Evolutionary conservation across 2,329 filamentous ascomycete species (phyloP).

Genomic region (Ophiostoma quercus): DNA sequence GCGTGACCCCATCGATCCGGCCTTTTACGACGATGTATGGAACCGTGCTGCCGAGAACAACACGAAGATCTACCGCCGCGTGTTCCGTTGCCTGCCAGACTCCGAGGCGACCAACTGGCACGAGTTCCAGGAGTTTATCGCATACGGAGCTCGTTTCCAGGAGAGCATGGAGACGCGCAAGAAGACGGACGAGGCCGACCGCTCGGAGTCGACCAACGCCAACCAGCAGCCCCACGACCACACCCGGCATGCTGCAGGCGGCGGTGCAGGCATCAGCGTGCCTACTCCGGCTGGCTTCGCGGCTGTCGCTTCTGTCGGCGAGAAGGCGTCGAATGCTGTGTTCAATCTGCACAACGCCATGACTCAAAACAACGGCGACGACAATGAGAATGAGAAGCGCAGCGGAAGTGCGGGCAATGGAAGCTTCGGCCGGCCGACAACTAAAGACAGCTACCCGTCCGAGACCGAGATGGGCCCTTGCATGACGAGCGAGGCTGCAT

Average conservation of each 20-base stretch:
- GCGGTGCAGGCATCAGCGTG: conserved; percentile 40
- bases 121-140: conserved; percentile 78
- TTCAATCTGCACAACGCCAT: neutral
- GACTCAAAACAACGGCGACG: conserved; percentile 27
- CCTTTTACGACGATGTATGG: conserved; percentile 87
- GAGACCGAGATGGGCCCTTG: conserved; percentile 30
- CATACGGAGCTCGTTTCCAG: conserved; percentile 72
- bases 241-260: conserved; percentile 28
- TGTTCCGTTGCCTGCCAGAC: conserved; percentile 96
- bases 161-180: conserved; percentile 58
- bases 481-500: conserved; percentile 23
- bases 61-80: conserved; percentile 85
- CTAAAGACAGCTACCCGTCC: conserved; percentile 29
- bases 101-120: conserved; percentile 90
- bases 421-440: conserved; percentile 15
- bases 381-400: conserved; percentile 21
- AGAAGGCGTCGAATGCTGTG: conserved; percentile 34
- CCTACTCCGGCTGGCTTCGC: conserved; percentile 37
- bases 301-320: conserved; percentile 36
- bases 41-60: conserved; percentile 84
- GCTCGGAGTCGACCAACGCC: conserved; percentile 16
- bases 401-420: conserved; percentile 10
- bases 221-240: conserved; percentile 21
- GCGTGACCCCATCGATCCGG: conserved; percentile 76
- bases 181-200: conserved; percentile 45